These are phyloP conservation scores for Mycosphaerella arachidis DNA, from an alignment of 2,329 filamentous ascomycete genomes.

Conservation along the genomic window DNA sequence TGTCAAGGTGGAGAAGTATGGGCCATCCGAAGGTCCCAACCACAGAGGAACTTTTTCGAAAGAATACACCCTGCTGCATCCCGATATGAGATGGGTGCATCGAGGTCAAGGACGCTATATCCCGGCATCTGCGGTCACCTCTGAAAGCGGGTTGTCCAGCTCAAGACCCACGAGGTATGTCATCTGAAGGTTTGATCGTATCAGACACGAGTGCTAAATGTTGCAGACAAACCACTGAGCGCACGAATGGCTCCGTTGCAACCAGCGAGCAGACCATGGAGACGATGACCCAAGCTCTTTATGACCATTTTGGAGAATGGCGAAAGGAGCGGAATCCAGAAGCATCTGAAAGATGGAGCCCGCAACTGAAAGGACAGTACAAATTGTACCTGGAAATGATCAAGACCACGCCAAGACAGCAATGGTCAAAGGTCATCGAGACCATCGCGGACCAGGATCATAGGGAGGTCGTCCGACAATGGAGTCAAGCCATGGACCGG, in stretches of 20 bases:
- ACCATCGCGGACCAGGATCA: not conserved
- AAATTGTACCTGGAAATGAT: slow-evolving; percentile 14
- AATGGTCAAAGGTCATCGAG: slow-evolving; percentile 6
- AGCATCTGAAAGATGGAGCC: slow-evolving; percentile 18
- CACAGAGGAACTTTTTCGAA: slow-evolving; percentile 31
- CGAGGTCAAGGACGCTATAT: slow-evolving; percentile 33
- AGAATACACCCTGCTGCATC: slow-evolving; percentile 28
- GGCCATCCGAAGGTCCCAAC: slow-evolving; percentile 25
- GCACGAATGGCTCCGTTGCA: slow-evolving; percentile 7
- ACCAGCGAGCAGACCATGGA: slow-evolving; percentile 12
- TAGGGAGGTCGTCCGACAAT: slow-evolving; percentile 12
- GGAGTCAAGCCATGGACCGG: slow-evolving; percentile 16
- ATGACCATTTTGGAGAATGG: slow-evolving; percentile 13
- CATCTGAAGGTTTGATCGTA: not conserved
- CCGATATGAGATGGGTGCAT: slow-evolving; percentile 32
- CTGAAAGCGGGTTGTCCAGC: slow-evolving; percentile 6
- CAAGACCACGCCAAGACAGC: slow-evolving; percentile 13
- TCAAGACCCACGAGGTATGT: slow-evolving; percentile 18
- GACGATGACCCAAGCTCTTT: slow-evolving; percentile 11
- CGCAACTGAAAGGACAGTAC: slow-evolving; percentile 15
- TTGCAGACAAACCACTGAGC: slow-evolving; percentile 12
- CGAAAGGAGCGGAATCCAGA: slow-evolving; percentile 15
- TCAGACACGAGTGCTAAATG: not conserved
- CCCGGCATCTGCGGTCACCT: slow-evolving; percentile 21
- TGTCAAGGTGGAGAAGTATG: not conserved